A percentile compares a stretch with the other conserved stretches of the same genome.
These are phyloP conservation scores for Taiozyma onychis DNA, from an alignment of 1,139 yeast genomes.

Conservation along the genomic window DNA sequence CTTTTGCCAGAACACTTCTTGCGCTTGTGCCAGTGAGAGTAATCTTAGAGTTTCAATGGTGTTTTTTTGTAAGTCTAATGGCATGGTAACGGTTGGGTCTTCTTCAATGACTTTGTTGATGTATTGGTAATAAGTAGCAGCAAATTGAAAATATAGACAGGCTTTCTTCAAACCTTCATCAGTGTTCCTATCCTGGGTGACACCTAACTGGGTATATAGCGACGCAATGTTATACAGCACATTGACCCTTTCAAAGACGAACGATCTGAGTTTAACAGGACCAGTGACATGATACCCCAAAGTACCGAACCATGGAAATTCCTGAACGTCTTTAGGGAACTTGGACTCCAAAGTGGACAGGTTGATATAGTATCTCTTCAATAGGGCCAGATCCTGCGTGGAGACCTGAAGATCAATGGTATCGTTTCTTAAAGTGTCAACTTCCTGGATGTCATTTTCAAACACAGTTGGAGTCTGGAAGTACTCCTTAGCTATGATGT, in stretches of 20 bases:
- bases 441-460: conserved; percentile 42
- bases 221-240: conserved; percentile 67
- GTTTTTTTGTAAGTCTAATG: conserved; percentile 40
- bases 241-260: conserved; percentile 55
- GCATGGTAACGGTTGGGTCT: conserved; percentile 25
- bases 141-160: conserved; percentile 57
- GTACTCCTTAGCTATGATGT: conserved; percentile 52
- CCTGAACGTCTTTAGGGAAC: conserved; percentile 41
- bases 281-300: conserved; percentile 49
- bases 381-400: conserved; percentile 23
- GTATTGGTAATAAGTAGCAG: conserved; percentile 63
- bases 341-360: conserved; percentile 31
- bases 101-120: conserved; percentile 27
- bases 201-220: conserved; percentile 51
- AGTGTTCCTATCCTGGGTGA: conserved; percentile 35
- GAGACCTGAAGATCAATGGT: conserved; percentile 27
- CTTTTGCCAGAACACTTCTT: conserved; percentile 79
- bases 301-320: conserved; percentile 70
- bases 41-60: conserved; percentile 37
- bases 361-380: conserved; percentile 31
- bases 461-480: conserved; percentile 62
- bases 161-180: conserved; percentile 57
- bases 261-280: conserved; percentile 39
- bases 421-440: conserved; percentile 35
- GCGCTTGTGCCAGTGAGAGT: conserved; percentile 81